Evolutionary conservation across 768 basidiomycete genomes (phyloP), one percentile per base, ranked within the genome.

Genomic region (Coprinopsis cinerea): DNA sequence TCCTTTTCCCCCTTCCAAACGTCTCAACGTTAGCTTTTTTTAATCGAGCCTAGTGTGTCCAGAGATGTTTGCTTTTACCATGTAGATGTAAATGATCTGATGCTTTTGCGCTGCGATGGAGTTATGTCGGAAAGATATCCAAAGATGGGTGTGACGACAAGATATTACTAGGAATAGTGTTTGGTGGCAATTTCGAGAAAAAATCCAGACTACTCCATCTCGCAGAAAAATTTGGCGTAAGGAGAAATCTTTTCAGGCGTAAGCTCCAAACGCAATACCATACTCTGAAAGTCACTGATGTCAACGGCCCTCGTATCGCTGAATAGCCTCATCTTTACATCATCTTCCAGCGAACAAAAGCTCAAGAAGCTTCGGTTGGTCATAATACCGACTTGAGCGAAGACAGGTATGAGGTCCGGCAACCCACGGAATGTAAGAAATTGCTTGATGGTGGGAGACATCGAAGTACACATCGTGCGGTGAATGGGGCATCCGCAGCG

Each of bases 391-490:
- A 57, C 54, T 32, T 44, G 48, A 2, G 60, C 53, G 34, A 67
- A 56, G 2, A 58, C 54, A 22, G 62, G 59, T n/a, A 64, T 47
- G 23, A 67, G 55, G 32, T 66, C 65, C 18, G 55, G 55, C 20
- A 63, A 40, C 17, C 61, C 59, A 26, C 54, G 55, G 3, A 40
- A 28, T 4, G 51, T 23, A 49, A 43, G 64, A 43, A 27, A 59
- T 30, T 9, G 47, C 27, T 35, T 53, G 53, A 67, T 51, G 23
- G 43, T 53, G 4, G 36, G 23, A 4, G 56, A 47, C 6, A 54
- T 55, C 1, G 47, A 41, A 23, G 27, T 25, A 20, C 52, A 18
- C 6, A 53, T 44, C 3, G 47, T 52, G 26, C 50, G 54, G 43
- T 65, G 62, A 5, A 48, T 28, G 4, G 53, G 45, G 41, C 63